These are phyloP conservation scores for Talaromyces islandicus DNA, from an alignment of 2,329 filamentous ascomycete genomes.

Conservation along the genomic window DNA sequence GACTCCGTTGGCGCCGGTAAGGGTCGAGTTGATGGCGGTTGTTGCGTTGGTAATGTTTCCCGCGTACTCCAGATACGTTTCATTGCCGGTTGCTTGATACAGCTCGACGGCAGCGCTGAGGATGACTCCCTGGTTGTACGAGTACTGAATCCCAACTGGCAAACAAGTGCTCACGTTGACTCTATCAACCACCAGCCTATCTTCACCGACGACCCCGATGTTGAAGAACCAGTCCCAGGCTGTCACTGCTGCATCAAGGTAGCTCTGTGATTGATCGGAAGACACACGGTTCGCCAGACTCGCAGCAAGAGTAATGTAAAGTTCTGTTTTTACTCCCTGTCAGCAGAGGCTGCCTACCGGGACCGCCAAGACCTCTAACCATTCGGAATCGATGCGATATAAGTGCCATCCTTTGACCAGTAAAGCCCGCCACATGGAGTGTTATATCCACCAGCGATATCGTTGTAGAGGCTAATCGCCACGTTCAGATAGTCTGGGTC, in stretches of 20 bases:
- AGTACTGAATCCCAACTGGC: neutral
- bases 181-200: neutral
- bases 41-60: neutral
- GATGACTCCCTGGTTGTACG: neutral
- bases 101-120: neutral
- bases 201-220: neutral
- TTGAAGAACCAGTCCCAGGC: conserved; percentile 1
- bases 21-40: neutral
- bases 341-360: neutral
- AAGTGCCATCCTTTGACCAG: neutral
- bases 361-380: neutral
- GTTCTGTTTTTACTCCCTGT: neutral
- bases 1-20: neutral
- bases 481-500: neutral
- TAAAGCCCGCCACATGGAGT: neutral
- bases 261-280: neutral
- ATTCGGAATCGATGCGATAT: neutral
- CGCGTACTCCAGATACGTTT: neutral
- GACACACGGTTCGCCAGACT: neutral
- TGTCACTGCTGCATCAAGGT: neutral
- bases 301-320: neutral
- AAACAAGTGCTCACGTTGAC: neutral
- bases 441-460: neutral
- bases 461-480: conserved; percentile 1
- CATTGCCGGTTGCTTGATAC: neutral